phyloP scores from a whole-genome alignment of 306 rosid genomes.

The Inga leiocalycina region DNA sequence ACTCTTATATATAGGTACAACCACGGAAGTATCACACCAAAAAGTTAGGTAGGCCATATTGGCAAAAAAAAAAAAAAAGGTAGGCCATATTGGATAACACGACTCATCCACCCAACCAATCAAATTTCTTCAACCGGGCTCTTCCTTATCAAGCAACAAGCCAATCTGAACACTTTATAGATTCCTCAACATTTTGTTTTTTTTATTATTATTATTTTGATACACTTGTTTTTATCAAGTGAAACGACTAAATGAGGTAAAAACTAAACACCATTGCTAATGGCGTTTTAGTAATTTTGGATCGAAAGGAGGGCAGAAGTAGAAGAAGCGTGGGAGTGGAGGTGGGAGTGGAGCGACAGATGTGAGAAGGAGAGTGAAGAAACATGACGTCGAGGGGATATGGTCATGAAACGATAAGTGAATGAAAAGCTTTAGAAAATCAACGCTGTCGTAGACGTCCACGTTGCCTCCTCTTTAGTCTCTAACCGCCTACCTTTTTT shows the following conservation, averaged over 20 bases:
- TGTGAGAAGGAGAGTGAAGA: not conserved
- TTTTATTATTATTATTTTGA: too few species aligned
- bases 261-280: not conserved
- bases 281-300: not conserved
- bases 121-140: not conserved
- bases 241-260: too few species aligned
- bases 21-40: too few species aligned
- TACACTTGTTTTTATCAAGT: too few species aligned
- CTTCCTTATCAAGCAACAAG: not conserved
- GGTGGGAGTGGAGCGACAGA: not conserved
- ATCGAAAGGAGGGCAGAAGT: not conserved
- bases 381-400: conserved; percentile 32
- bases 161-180: not conserved
- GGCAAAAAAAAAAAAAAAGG: too few species aligned
- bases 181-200: too few species aligned
- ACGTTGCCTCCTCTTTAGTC: conserved; percentile 30
- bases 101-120: not conserved
- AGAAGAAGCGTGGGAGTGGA: not conserved
- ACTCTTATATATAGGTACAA: too few species aligned
- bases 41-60: too few species aligned
- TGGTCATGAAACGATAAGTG: not conserved
- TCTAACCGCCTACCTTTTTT: not conserved
- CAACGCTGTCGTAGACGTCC: conserved; percentile 28
- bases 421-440: not conserved
- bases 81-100: not conserved